Conservation (phyloP, 192 early-diverging fungal genomes). For the Coemansia biformis region DNA sequence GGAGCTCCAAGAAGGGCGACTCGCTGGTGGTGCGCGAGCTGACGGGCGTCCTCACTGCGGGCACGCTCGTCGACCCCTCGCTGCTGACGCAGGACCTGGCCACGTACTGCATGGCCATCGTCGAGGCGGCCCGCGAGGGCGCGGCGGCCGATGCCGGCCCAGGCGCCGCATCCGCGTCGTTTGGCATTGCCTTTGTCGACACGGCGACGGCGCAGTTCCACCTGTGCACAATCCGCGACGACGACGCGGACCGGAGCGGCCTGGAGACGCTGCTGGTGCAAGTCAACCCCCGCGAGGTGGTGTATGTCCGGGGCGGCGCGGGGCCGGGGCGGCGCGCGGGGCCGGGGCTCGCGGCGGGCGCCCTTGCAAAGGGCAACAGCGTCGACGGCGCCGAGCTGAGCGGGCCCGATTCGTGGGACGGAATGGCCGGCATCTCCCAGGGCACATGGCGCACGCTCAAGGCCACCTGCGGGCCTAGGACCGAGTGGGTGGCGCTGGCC, state of each 20-base stretch:
- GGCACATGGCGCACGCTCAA: conserved; percentile 51
- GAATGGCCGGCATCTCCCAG: conserved; percentile 49
- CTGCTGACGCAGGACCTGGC: conserved; percentile 84
- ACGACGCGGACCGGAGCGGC: conserved; percentile 81
- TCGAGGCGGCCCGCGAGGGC: conserved; percentile 51
- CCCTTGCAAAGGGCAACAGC: conserved; percentile 10
- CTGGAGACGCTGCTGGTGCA: conserved; percentile 95
- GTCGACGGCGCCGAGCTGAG: conserved; percentile 4
- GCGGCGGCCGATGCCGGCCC: conserved; percentile 4
- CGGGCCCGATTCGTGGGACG: conserved; percentile 47
- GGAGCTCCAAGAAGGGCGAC: conserved; percentile 54
- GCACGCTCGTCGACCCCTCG: conserved; percentile 84
- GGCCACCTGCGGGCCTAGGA: conserved; percentile 33
- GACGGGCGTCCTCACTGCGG: conserved; percentile 79
- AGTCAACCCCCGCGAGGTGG: conserved; percentile 85
- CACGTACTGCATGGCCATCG: conserved; percentile 94
- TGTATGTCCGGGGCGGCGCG: conserved; percentile 53
- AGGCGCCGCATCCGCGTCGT: conserved; percentile 42
- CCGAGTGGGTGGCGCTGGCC: conserved; percentile 47
- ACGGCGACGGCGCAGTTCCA: conserved; percentile 91
- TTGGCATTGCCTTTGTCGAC: conserved; percentile 92
- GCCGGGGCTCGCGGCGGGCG: not conserved
- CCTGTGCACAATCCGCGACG: conserved; percentile 63
- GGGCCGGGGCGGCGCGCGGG: conserved; percentile 24
- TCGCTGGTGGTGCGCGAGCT: conserved; percentile 82